A percentile compares a stretch with the other conserved stretches of the same genome.
phyloP scores from a whole-genome alignment of 208 protist species.

The Acanthamoeba royreba region DNA sequence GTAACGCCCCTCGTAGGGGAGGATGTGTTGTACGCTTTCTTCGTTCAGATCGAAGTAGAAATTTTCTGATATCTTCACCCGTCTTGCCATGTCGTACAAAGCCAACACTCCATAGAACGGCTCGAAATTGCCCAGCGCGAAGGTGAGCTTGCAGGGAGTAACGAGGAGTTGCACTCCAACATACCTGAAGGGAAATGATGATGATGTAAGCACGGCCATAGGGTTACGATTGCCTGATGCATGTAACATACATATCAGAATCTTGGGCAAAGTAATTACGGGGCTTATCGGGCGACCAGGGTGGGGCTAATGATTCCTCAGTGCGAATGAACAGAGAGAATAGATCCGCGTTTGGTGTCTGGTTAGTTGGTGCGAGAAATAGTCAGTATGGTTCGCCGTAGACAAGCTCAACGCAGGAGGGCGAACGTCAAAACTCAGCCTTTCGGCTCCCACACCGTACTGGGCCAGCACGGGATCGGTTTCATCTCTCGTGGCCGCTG shows the following conservation, averaged over 20 bases:
- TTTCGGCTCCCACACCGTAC: no score
- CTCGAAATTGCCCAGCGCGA: constrained; percentile 49
- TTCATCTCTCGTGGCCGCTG: no score
- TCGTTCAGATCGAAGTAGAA: constrained; percentile 52
- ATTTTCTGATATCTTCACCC: constrained; percentile 44
- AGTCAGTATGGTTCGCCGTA: background rate
- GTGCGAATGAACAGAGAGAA: constrained; percentile 29
- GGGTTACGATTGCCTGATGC: background rate
- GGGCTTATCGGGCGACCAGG: background rate
- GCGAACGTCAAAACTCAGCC: background rate
- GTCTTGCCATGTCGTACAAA: constrained; percentile 18
- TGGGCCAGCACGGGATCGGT: no score
- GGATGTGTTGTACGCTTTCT: background rate
- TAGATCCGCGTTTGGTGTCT: background rate
- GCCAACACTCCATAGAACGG: constrained; percentile 41
- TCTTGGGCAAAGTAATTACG: background rate
- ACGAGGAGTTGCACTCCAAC: background rate
- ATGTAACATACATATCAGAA: background rate
- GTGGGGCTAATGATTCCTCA: background rate
- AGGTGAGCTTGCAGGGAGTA: background rate
- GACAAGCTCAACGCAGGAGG: background rate
- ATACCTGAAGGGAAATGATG: background rate
- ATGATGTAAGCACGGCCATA: background rate
- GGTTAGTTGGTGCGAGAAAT: background rate
- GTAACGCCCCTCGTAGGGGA: background rate